Conservation (phyloP, 2,329 filamentous ascomycete species). For the Arthrinium puccinioides region DNA sequence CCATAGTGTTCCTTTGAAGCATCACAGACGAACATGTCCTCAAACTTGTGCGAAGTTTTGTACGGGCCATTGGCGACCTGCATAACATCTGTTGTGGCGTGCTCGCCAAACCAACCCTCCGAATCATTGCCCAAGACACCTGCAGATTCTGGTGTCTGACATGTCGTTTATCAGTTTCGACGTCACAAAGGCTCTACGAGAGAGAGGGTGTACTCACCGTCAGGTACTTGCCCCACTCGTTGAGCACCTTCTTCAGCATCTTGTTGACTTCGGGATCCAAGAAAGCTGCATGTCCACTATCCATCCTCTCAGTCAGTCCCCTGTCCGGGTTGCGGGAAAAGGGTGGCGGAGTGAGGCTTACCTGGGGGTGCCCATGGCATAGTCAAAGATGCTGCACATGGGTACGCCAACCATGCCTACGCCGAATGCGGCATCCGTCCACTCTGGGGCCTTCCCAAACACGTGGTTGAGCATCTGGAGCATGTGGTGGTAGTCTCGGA, state of each 20-base stretch:
- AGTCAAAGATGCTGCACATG: constrained; percentile 46
- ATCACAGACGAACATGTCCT: constrained; percentile 56
- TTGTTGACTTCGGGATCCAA: constrained; percentile 47
- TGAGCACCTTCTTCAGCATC: constrained; percentile 45
- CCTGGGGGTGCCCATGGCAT: constrained; percentile 48
- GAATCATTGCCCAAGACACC: constrained; percentile 35
- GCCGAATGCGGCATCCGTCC: constrained; percentile 43
- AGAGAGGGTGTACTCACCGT: constrained; percentile 24
- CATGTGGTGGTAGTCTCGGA: constrained; percentile 60
- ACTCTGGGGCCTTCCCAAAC: constrained; percentile 41
- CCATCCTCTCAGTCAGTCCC: constrained; percentile 1
- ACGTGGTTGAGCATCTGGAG: constrained; percentile 58
- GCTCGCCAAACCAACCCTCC: constrained; percentile 48
- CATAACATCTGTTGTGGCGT: constrained; percentile 39
- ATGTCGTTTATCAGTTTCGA: constrained; percentile 2
- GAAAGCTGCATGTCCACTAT: constrained; percentile 44
- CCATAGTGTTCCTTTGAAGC: constrained; percentile 44
- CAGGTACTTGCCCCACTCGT: constrained; percentile 50
- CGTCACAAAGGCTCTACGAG: too few relatives aligned
- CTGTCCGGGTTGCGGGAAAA: too few relatives aligned
- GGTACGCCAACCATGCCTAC: constrained; percentile 48
- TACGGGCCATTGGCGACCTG: constrained; percentile 41
- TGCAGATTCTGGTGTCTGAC: constrained; percentile 43
- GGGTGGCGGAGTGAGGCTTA: constrained; percentile 7
- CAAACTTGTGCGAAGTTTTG: constrained; percentile 38